Evolutionary conservation across 106 monocot species (phyloP), one percentile per base, ranked within the genome.

Genomic region (Posidonia australis): DNA sequence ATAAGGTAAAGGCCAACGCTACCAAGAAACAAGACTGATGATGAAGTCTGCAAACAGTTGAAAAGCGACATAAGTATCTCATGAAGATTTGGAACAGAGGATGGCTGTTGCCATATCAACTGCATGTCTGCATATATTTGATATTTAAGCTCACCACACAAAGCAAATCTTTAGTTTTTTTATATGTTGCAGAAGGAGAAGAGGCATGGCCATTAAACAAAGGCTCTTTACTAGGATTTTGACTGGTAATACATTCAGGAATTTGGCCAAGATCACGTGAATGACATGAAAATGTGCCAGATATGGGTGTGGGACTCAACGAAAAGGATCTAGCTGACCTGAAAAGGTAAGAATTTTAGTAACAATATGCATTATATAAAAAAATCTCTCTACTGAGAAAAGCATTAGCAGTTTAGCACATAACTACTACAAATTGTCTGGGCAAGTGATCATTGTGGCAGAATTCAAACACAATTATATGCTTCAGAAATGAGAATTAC

Each of bases 311-410:
- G 58, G 86, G 93, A 49, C 93, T 93, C 1, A 46, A 73, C 65
- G 89, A 77, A 45, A 93, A 63, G 57, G 83, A 89, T 56, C 93
- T 80, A 54, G 93, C 93, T 30, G 93, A 93, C 83, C 93, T 93
- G 73, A n/a, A 44, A 71, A 31, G 30, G 56, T 62, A 36, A 61
- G 13, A 72, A 6, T 69, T 10, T 46, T 53, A 46, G 14, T 46
- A 13, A 47, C 2, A 14, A 44, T 27, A 1, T 27, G 54, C 36
- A 36, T 36, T 36, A 44, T 52, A 21, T 51, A 24, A 10, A 14
- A 47, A 26, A 48, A 1, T 65, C n/a, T n/a, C n/a, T n/a, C n/a
- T n/a, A 27, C 11, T 24, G 3, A 65, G 14, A 13, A 25, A 48
- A 18, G 14, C n/a, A 44, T 43, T 10, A 32, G 19, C n/a, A 43